Evolutionary conservation across 176 grass and related monocot species (phyloP).

Genomic region (Aegilops bicornis): DNA sequence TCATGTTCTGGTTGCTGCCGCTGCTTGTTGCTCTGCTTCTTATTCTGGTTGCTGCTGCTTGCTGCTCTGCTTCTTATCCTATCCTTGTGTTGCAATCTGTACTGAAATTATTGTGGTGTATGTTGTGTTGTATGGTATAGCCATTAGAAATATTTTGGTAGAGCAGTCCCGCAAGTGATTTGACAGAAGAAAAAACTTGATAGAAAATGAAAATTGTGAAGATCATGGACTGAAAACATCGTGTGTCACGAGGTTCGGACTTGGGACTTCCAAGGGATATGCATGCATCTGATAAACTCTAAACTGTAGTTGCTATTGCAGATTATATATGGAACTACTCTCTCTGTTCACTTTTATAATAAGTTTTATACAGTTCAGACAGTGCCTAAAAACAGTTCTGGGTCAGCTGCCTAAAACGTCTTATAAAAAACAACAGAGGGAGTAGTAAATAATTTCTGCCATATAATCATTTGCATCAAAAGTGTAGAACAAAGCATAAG

Average conservation of each 20-base stretch:
- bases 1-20: background rate
- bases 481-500: no score
- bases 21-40: no score
- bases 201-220: background rate
- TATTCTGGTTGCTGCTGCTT: background rate
- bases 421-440: no score
- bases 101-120: background rate
- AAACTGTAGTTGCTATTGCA: background rate
- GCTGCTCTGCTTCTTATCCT: background rate
- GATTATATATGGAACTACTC: background rate
- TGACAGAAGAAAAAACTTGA: background rate
- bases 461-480: no score
- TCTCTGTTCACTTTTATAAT: no score
- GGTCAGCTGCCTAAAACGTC: no score
- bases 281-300: no score
- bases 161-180: background rate
- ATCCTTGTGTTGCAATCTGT: background rate
- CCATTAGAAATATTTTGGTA: background rate
- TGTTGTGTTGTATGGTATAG: background rate
- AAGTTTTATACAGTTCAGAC: no score
- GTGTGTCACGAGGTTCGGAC: background rate
- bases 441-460: no score
- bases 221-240: background rate
- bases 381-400: no score
- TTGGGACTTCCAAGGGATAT: no score